A percentile compares a stretch with the other conserved stretches of the same genome.
phyloP scores from a whole-genome alignment of 2,329 filamentous ascomycete genomes.

The Alternaria triticina region DNA sequence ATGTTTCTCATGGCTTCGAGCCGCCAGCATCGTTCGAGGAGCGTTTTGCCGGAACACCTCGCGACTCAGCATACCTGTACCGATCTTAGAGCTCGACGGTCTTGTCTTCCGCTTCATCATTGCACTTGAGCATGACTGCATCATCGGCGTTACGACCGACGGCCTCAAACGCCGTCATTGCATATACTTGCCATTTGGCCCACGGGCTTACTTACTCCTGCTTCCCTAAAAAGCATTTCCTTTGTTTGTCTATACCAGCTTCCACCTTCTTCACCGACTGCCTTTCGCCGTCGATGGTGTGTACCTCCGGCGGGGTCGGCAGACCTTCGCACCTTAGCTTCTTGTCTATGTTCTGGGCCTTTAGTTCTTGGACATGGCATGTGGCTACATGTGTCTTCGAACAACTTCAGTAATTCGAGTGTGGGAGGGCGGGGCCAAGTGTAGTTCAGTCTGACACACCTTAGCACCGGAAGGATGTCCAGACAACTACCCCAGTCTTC shows the following conservation, averaged over 20 bases:
- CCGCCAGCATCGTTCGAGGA: constrained; percentile 48
- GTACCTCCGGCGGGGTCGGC: constrained; percentile 9
- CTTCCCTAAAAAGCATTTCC: constrained; percentile 39
- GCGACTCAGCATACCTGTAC: constrained; percentile 29
- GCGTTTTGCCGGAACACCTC: constrained; percentile 42
- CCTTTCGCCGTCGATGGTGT: constrained; percentile 17
- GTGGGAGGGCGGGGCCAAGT: constrained; percentile 5
- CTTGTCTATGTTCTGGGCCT: constrained; percentile 20
- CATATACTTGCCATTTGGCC: constrained; percentile 29
- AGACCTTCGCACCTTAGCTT: constrained; percentile 14
- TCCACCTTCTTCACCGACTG: constrained; percentile 22
- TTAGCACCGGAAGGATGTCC: not conserved
- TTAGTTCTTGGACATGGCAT: constrained; percentile 35
- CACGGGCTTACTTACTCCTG: constrained; percentile 24
- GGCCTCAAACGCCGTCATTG: constrained; percentile 28
- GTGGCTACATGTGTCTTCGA: constrained; percentile 32
- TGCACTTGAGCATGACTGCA: constrained; percentile 36
- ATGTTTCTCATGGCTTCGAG: constrained; percentile 47
- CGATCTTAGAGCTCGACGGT: constrained; percentile 28
- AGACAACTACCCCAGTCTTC: constrained; percentile 9
- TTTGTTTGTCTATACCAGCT: constrained; percentile 38
- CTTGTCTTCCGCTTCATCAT: constrained; percentile 27
- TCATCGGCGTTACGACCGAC: constrained; percentile 43
- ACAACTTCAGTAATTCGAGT: constrained; percentile 34
- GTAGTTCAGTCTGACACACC: not conserved